Evolutionary conservation across 768 basidiomycete genomes (phyloP).

Genomic region (Clavaria fumosa): DNA sequence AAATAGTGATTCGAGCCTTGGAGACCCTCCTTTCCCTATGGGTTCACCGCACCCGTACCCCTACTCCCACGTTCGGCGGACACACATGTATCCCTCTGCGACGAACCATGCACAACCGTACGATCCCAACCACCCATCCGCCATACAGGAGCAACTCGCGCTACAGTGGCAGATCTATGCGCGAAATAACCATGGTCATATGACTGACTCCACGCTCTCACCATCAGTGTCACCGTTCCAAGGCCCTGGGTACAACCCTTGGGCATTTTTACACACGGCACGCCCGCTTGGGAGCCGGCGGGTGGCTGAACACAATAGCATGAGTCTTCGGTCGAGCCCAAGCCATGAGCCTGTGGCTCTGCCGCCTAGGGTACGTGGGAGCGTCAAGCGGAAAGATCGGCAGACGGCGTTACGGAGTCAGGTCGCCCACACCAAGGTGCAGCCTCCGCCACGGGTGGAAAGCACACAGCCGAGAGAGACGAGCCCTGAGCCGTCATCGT

Average conservation of each 20-base stretch:
- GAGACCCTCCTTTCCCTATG: slow-evolving; percentile 29
- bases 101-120: slow-evolving; percentile 22
- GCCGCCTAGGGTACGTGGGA: slow-evolving; percentile 19
- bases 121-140: slow-evolving; percentile 26
- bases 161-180: slow-evolving; percentile 70
- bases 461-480: slow-evolving; percentile 75
- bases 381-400: not conserved
- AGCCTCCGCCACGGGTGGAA: slow-evolving; percentile 64
- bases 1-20: slow-evolving; percentile 27
- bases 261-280: slow-evolving; percentile 53
- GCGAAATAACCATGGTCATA: slow-evolving; percentile 36
- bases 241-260: slow-evolving; percentile 46
- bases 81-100: too few relatives aligned
- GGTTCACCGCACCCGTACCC: slow-evolving; percentile 75
- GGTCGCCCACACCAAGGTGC: slow-evolving; percentile 21
- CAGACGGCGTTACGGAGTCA: slow-evolving; percentile 7
- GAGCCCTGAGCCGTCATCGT: slow-evolving; percentile 59
- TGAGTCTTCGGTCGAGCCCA: slow-evolving; percentile 58
- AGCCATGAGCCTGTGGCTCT: slow-evolving; percentile 50
- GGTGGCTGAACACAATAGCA: slow-evolving; percentile 23
- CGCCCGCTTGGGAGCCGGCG: slow-evolving; percentile 26
- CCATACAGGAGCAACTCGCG: slow-evolving; percentile 55
- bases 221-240: slow-evolving; percentile 65
- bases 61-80: slow-evolving; percentile 56
- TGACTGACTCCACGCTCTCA: slow-evolving; percentile 63